Percentiles rank a stretch among this genome's conserved stretches.
phyloP scores from a whole-genome alignment of 176 grass and related monocot species.

The Areca catechu region DNA sequence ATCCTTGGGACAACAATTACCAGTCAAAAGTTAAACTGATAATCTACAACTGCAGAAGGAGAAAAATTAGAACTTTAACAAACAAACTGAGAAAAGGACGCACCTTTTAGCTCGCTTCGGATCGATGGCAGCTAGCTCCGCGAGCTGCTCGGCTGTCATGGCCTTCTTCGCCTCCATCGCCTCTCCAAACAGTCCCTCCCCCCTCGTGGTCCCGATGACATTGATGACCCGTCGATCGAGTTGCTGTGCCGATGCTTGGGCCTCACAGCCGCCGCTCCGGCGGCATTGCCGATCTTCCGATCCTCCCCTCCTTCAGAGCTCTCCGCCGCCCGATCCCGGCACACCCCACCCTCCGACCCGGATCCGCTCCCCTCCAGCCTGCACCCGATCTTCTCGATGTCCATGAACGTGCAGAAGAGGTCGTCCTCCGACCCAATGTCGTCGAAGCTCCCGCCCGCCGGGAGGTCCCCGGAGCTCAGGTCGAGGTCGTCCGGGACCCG shows the following conservation, averaged over 20 bases:
- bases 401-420: conserved; percentile 97
- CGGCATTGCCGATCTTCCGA: conserved; percentile 10
- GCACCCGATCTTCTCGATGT: conserved; percentile 85
- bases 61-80: no score
- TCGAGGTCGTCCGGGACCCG: conserved; percentile 74
- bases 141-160: conserved; percentile 73
- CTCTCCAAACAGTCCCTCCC: conserved; percentile 48
- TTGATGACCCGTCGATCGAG: conserved; percentile 77
- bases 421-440: conserved; percentile 96
- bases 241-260: conserved; percentile 92
- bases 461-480: conserved; percentile 33
- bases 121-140: conserved; percentile 77
- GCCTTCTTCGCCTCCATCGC: conserved; percentile 94
- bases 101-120: conserved; percentile 96
- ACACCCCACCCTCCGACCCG: conserved; percentile 19
- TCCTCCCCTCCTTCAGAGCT: conserved; percentile 30
- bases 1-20: no score
- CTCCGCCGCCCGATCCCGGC: conserved; percentile 53
- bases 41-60: no score
- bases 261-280: conserved; percentile 15
- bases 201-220: conserved; percentile 25
- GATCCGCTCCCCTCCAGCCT: conserved; percentile 39
- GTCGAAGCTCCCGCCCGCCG: conserved; percentile 37
- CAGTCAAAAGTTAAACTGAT: no score
- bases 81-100: not conserved